A percentile compares a stretch with the other conserved stretches of the same genome.
Evolutionary conservation across 139 green algal species (phyloP).

Genomic region (Closterium sp.): DNA sequence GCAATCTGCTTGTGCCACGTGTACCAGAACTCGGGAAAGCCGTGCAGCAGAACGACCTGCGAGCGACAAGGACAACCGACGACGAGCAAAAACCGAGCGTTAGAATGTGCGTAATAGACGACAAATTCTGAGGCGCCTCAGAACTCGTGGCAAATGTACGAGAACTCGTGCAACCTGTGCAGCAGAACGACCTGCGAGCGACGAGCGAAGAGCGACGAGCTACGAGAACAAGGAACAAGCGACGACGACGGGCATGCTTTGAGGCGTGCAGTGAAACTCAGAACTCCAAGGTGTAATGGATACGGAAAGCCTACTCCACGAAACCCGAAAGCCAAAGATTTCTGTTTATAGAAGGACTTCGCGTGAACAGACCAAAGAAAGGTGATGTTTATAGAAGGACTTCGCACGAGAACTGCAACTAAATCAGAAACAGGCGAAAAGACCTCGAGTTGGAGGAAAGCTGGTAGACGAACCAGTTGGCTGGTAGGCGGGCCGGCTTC

Average conservation of each 20-base stretch:
- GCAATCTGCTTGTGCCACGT: slow-evolving; percentile 23
- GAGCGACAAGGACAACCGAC: background rate
- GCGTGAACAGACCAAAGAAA: background rate
- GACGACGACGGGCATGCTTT: too few species aligned
- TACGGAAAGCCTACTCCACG: too few species aligned
- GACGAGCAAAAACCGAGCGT: background rate
- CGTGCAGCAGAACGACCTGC: slow-evolving; percentile 23
- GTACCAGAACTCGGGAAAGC: slow-evolving; percentile 42
- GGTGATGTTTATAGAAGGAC: background rate
- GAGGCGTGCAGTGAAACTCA: too few species aligned
- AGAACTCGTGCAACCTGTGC: slow-evolving; percentile 26
- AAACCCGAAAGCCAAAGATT: too few species aligned
- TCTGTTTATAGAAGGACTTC: too few species aligned
- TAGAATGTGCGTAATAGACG: background rate
- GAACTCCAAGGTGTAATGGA: too few species aligned
- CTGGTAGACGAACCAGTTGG: background rate
- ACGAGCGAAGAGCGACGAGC: too few species aligned
- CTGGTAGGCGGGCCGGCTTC: background rate
- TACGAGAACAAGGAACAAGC: too few species aligned
- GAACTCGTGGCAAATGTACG: slow-evolving; percentile 25
- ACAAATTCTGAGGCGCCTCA: too few species aligned
- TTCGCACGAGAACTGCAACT: background rate
- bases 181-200: background rate
- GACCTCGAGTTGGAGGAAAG: background rate
- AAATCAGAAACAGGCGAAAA: too few species aligned